Evolutionary conservation across 108 stramenopile species (phyloP), one percentile per base, ranked within the genome.

Genomic region (Cyclotella baltica): DNA sequence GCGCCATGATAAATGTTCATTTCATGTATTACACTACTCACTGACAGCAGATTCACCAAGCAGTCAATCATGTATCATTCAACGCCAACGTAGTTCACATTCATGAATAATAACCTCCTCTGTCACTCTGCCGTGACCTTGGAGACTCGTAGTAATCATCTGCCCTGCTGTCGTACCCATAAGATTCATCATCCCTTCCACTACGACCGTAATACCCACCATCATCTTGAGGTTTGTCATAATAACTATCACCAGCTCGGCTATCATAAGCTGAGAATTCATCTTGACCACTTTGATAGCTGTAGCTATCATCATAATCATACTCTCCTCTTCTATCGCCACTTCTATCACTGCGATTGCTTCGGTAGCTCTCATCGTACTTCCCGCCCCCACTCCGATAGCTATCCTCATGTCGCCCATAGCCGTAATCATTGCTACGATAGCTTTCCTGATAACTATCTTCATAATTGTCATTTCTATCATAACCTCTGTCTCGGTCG

Each of bases 71-170:
- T 43, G 40, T 13, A 52, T 52, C 51, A 52, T 52, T 19, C 4
- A 52, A 19, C 11, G 4, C 19, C 4, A 19, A 52, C 4, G 11
- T 18, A 1, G 30, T 34, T 11, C 31, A 8, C 15, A 31, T 8
- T 64, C 63, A 64, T 64, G 63, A 64, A 64, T 64, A 64, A 46
- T 64, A 64, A 28, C 63, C 63, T 34, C 35, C 35, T 43, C 63
- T 1, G 13, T 34, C 59, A 64, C 43, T 64, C 23, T 27, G 18
- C 13, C 63, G 63, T 33, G 59, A 61, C 16, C 31, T 11, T 8
- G 63, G 63, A 2, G 63, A 64, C 22, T 64, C 63, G 46, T 64
- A 64, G 23, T 64, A 64, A 43, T 64, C 63, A 16, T 43, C 63
- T 46, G 63, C 63, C 27, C 63, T 64, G 40, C 63, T 43, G 25